Percentiles rank a stretch among this genome's conserved stretches.
Evolutionary conservation across 2,329 filamentous ascomycete species (phyloP).

Genomic region (Pseudogymnoascus sp.): DNA sequence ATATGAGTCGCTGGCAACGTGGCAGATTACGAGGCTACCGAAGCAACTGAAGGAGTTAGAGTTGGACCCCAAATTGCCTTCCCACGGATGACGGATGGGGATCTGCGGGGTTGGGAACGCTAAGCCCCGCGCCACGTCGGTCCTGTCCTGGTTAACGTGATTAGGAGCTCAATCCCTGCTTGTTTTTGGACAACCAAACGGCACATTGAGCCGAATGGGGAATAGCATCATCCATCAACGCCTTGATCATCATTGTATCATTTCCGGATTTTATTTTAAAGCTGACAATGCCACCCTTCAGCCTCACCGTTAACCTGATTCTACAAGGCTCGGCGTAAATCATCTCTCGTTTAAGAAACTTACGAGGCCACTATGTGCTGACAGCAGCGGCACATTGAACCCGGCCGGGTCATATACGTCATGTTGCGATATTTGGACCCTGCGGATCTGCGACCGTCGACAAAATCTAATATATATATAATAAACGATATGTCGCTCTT

Average conservation of each 20-base stretch:
- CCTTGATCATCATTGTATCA: not conserved
- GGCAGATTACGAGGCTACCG: not conserved
- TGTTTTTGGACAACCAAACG: not conserved
- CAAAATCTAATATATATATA: not conserved
- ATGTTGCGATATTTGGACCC: not conserved
- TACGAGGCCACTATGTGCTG: not conserved
- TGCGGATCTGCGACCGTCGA: not conserved
- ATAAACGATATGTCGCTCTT: not conserved
- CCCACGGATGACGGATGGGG: too few species aligned
- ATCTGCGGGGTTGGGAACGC: not conserved
- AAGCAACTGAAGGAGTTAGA: not conserved
- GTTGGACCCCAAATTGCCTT: not conserved
- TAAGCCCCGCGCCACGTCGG: not conserved
- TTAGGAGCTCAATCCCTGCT: not conserved
- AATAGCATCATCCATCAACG: not conserved
- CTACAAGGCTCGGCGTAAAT: not conserved
- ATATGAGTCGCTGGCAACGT: not conserved
- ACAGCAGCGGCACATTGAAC: slow-evolving; percentile 5
- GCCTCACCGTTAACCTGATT: not conserved
- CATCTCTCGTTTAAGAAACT: not conserved
- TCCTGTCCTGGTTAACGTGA: not conserved
- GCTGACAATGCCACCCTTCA: not conserved
- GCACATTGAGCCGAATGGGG: not conserved
- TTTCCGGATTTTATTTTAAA: not conserved
- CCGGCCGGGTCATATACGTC: not conserved